Evolutionary conservation across 192 early-diverging fungal species (phyloP).

Genomic region (Geranomyces variabilis): DNA sequence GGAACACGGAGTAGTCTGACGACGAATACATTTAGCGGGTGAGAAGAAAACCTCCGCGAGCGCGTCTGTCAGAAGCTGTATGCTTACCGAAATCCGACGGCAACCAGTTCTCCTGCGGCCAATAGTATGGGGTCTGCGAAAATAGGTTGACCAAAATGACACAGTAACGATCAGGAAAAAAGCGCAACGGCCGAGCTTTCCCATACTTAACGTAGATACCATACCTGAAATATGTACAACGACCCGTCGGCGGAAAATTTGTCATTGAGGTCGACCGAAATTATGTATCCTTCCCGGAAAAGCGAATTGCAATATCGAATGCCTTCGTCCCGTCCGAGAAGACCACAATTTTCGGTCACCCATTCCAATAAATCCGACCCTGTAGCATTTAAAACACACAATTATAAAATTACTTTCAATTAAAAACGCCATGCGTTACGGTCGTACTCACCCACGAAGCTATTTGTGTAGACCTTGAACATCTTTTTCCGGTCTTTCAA

Average conservation of each 20-base stretch:
- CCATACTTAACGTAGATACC: no score
- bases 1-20: conserved; percentile 43
- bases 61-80: no score
- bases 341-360: conserved; percentile 42
- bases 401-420: background rate
- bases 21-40: background rate
- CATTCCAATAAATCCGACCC: conserved; percentile 43
- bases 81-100: conserved; percentile 31
- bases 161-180: no score
- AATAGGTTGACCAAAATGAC: no score
- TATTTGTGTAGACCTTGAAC: conserved; percentile 41
- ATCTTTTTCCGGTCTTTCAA: conserved; percentile 42
- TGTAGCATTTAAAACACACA: background rate
- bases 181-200: background rate
- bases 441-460: conserved; percentile 37
- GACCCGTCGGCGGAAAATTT: conserved; percentile 39
- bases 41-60: no score
- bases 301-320: conserved; percentile 33
- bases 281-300: conserved; percentile 44
- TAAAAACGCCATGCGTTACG: background rate
- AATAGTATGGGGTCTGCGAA: conserved; percentile 37
- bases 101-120: conserved; percentile 32
- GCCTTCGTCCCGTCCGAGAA: conserved; percentile 38
- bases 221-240: conserved; percentile 40
- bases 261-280: conserved; percentile 39